Percentiles rank a stretch among this genome's conserved stretches.
These are phyloP conservation scores for Furculomyces boomerangus DNA, from an alignment of 371 early-diverging fungal species.

Conservation along the genomic window DNA sequence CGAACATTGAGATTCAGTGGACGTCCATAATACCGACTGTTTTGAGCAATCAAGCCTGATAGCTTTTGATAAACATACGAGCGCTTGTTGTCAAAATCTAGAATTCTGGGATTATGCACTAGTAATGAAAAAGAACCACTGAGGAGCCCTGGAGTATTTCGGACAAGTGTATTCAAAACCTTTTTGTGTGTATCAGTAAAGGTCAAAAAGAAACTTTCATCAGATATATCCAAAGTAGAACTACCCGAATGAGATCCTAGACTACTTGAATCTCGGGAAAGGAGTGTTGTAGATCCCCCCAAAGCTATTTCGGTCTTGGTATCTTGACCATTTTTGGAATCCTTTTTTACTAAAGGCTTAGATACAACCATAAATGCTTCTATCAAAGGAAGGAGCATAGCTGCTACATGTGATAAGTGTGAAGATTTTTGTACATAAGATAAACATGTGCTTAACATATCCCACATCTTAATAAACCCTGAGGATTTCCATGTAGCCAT, in stretches of 20 bases:
- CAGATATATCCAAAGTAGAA: constrained; percentile 8
- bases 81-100: constrained; percentile 97
- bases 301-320: background rate
- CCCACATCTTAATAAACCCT: constrained; percentile 44
- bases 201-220: constrained; percentile 55
- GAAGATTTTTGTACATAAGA: constrained; percentile 47
- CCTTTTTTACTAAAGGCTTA: constrained; percentile 20
- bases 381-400: constrained; percentile 82
- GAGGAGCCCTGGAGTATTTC: constrained; percentile 89
- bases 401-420: constrained; percentile 75
- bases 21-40: constrained; percentile 44
- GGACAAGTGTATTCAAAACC: constrained; percentile 89
- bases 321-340: background rate
- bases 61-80: constrained; percentile 91
- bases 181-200: constrained; percentile 93
- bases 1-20: constrained; percentile 77
- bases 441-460: constrained; percentile 52
- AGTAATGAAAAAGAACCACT: constrained; percentile 92
- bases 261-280: background rate
- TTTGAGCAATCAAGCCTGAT: constrained; percentile 33
- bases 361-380: constrained; percentile 95
- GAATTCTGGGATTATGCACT: constrained; percentile 87
- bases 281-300: background rate
- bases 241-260: constrained; percentile 5
- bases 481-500: background rate